These are phyloP conservation scores for Lyophyllum atratum DNA, from an alignment of 768 basidiomycete species.

Conservation along the genomic window DNA sequence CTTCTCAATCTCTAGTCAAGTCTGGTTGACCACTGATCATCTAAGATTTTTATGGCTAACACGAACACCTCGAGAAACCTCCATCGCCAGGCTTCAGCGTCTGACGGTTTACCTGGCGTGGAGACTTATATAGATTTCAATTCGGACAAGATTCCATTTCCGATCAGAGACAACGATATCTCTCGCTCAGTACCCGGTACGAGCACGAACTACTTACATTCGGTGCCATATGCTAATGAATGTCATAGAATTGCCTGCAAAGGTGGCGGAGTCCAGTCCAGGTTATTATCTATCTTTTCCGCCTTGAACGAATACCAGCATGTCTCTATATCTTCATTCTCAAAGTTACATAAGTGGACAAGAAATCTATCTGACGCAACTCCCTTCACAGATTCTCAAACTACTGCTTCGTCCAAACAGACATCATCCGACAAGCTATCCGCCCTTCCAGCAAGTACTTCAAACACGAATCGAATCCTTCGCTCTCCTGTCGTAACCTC, in stretches of 20 bases:
- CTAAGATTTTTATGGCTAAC: no score
- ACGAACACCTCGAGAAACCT: not conserved
- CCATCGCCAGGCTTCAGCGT: not conserved
- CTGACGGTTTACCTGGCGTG: not conserved
- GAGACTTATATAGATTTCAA: not conserved
- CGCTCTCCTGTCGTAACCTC: constrained; percentile 33
- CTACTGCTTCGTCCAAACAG: constrained; percentile 48
- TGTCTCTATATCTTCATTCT: not conserved
- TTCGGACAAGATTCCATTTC: constrained; percentile 8
- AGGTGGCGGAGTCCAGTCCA: not conserved
- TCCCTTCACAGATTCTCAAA: constrained; percentile 26
- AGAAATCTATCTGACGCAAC: not conserved
- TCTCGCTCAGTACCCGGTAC: constrained; percentile 4
- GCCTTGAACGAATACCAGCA: no score
- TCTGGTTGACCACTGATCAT: no score
- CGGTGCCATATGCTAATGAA: not conserved
- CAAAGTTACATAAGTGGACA: no score
- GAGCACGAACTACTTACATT: not conserved
- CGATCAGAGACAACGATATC: not conserved
- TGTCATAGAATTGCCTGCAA: not conserved
- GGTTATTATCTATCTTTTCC: not conserved
- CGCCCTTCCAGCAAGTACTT: constrained; percentile 37
- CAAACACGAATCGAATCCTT: constrained; percentile 33
- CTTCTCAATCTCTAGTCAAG: no score
- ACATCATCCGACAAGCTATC: constrained; percentile 48